These are phyloP conservation scores for Russula abietina DNA, from an alignment of 768 basidiomycete species.

Conservation along the genomic window DNA sequence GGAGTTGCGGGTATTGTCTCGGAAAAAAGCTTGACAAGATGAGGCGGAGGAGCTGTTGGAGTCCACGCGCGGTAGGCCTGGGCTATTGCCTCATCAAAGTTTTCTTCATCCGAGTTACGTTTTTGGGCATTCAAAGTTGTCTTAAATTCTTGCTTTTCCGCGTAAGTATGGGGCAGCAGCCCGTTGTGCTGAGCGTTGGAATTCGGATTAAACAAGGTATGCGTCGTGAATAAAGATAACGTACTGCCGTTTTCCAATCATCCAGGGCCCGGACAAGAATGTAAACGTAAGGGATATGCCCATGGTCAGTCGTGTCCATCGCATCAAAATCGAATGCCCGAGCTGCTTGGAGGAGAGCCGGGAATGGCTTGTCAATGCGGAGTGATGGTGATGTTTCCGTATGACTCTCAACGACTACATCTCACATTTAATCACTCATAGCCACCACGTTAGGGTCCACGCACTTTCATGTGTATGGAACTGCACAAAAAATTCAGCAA, in stretches of 20 bases:
- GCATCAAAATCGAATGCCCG: constrained; percentile 61
- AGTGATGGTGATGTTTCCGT: constrained; percentile 69
- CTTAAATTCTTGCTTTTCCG: constrained; percentile 79
- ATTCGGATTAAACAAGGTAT: background rate
- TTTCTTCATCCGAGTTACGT: constrained; percentile 84
- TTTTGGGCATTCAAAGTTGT: constrained; percentile 53
- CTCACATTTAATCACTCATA: background rate
- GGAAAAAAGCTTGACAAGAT: constrained; percentile 21
- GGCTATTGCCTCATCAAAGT: constrained; percentile 90
- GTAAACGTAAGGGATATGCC: constrained; percentile 84
- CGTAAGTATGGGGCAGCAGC: constrained; percentile 44
- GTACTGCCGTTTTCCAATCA: constrained; percentile 72
- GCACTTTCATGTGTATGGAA: constrained; percentile 81
- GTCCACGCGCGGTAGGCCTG: constrained; percentile 83
- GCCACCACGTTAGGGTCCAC: constrained; percentile 26
- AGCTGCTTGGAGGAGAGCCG: constrained; percentile 68
- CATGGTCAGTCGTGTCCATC: constrained; percentile 86
- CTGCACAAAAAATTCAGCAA: constrained; percentile 85
- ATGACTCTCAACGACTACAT: constrained; percentile 80
- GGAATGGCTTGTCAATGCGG: constrained; percentile 86
- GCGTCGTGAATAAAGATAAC: constrained; percentile 26
- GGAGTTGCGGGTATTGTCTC: background rate
- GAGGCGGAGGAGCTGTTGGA: constrained; percentile 38
- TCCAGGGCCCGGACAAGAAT: constrained; percentile 80
- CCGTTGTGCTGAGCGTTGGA: constrained; percentile 53